Evolutionary conservation across 1,284 basidiomycete species (phyloP), one percentile per base, ranked within the genome.

Genomic region (Tilletia caries): DNA sequence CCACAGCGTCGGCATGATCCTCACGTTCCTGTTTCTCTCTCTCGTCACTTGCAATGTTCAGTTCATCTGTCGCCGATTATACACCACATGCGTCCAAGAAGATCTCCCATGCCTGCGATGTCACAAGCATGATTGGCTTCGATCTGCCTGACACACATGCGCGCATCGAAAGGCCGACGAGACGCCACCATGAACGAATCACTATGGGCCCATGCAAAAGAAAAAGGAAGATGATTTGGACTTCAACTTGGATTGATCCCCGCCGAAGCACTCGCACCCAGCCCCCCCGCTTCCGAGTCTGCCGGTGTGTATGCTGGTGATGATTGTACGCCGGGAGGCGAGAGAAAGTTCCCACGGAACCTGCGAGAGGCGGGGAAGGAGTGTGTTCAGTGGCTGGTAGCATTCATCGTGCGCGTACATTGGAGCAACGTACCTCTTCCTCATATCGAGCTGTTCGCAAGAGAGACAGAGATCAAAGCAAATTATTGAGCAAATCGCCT

Each of bases 191-290:
- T n/a, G n/a, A n/a, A n/a, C n/a, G n/a, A n/a, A n/a, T n/a, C n/a
- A n/a, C n/a, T n/a, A n/a, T n/a, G n/a, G n/a, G n/a, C n/a, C n/a
- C 37, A 15, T 10, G 37, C 37, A 15, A 41, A 41, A 15, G 15
- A 6, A 41, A 41, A 41, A 10, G 37, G 37, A 10, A 41, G 37
- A 41, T 6, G 15, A 10, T 41, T 10, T 41, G 8, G 37, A 15
- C 15, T 27, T 62, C 58, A 62, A 37, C 58, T 62, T 62, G 58
- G 58, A 62, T 33, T 62, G 33, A 62, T 62, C 6, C 58, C 58
- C 20, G 58, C 58, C 27, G 29, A 33, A 13, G 58, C 29, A 37
- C 58, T 34, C 29, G 58, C 58, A 13, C 58, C 58, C 5, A 62
- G 23, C 58, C 58, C 58, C 32, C 15, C 52, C 29, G 52, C 23